Evolutionary conservation across 2,329 filamentous ascomycete genomes (phyloP), one percentile per base, ranked within the genome.

Genomic region (Aspergillus sp.): DNA sequence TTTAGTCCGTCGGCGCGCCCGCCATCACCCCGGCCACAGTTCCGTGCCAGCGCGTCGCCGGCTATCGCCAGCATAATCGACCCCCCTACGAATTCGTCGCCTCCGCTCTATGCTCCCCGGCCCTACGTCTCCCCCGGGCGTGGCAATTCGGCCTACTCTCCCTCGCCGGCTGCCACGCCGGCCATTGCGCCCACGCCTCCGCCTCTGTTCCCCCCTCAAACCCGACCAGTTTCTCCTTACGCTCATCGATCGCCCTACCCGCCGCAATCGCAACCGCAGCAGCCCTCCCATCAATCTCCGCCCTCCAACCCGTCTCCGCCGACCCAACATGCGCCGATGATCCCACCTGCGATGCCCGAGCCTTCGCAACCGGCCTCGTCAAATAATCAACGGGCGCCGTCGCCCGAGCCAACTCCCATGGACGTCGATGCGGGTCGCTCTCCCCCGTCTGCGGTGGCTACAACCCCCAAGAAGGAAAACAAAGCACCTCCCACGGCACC

Each of bases 41-140:
- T 90, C 75, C 86, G 90, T 56, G 90, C 91, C n/a, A 94, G 90
- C 72, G 90, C 90, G 45, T 97, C 94, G 4, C 93, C 94, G 1
- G 94, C 94, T 2, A 96, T 97, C 66, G 89, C 92, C 6, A 96
- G 91, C 76, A 84, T 97, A 58, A 91, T 97, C 54, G 92, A 96
- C 66, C 90, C 89, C 71, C 74, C 67, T 62, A 67, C 73, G 32
- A 71, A 73, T 70, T 71, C 54, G 51, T 56, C 69, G 5, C 72
- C 73, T 39, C 63, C 67, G 2, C 54, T 70, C n/a, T 73, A 73
- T 57, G 63, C 69, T 29, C 58, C 63, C 16, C 67, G 68, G 3
- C 62, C 67, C 9, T 72, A 72, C 55, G 61, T 68, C 6, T 70
- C 72, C 6, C 71, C 72, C 6, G 63, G 62, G 22, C 66, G 69